Conservation (phyloP, 225 moss, liverwort and hornwort species). For the Lunularia cruciata region DNA sequence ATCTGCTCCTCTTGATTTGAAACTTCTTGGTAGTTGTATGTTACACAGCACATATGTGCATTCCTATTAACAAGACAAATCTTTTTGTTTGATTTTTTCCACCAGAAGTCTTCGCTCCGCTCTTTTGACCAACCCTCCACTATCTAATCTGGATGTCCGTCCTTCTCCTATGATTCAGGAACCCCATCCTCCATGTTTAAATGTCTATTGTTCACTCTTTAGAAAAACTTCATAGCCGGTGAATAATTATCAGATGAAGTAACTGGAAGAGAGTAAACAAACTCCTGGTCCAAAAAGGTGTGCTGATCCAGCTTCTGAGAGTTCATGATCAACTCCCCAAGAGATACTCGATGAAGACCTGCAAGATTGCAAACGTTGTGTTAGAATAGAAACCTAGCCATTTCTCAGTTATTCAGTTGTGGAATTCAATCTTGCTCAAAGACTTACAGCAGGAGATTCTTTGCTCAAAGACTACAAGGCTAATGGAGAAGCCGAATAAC, state of each 20-base stretch:
- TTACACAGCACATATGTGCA: slow-evolving; percentile 36
- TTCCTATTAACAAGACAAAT: slow-evolving; percentile 5
- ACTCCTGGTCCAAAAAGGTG: slow-evolving; percentile 16
- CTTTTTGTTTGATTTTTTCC: not conserved
- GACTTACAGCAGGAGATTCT: too few species aligned
- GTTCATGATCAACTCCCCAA: not conserved
- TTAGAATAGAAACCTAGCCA: too few species aligned
- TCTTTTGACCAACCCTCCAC: too few species aligned
- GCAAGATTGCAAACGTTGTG: too few species aligned
- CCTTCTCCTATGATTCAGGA: not conserved
- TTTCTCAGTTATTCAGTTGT: too few species aligned
- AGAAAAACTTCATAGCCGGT: not conserved
- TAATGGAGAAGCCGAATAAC: too few species aligned
- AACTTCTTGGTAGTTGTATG: slow-evolving; percentile 20
- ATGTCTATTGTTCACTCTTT: slow-evolving; percentile 3
- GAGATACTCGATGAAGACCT: too few species aligned
- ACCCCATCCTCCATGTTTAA: slow-evolving; percentile 17
- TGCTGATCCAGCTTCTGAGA: slow-evolving; percentile 17
- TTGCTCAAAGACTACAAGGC: too few species aligned
- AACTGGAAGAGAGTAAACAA: not conserved
- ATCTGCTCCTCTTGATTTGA: slow-evolving; percentile 5
- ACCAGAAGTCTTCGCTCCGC: slow-evolving; percentile 16
- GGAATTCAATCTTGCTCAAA: too few species aligned
- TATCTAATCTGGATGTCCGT: not conserved
- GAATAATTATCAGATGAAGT: not conserved